Conservation (phyloP, 2,329 filamentous ascomycete species). For the Huntiella decipiens region DNA sequence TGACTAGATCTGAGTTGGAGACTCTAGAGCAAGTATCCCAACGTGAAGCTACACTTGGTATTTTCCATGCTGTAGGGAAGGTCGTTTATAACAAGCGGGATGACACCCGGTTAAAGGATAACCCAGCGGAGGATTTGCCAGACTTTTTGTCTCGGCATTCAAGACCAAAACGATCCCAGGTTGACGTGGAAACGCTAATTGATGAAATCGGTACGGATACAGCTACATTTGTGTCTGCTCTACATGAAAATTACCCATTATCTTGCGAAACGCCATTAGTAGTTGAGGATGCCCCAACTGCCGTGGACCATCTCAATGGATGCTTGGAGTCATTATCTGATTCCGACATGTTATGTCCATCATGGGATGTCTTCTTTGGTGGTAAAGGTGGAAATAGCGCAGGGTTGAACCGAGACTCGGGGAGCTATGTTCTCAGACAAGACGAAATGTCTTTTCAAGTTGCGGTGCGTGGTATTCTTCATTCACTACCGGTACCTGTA, state of each 20-base stretch:
- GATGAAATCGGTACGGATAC: conserved; percentile 88
- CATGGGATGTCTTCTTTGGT: conserved; percentile 49
- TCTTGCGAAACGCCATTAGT: conserved; percentile 46
- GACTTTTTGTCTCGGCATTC: conserved; percentile 36
- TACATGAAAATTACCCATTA: conserved; percentile 84
- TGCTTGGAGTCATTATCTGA: conserved; percentile 78
- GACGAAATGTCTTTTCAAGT: conserved; percentile 90
- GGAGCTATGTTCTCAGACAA: conserved; percentile 62
- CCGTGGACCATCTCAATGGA: conserved; percentile 57
- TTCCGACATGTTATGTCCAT: conserved; percentile 65
- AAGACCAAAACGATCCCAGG: conserved; percentile 43
- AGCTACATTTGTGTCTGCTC: conserved; percentile 68
- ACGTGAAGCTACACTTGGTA: conserved; percentile 73
- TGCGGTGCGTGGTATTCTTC: conserved; percentile 69
- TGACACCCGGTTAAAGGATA: conserved; percentile 1
- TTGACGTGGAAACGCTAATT: conserved; percentile 57
- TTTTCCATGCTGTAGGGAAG: conserved; percentile 92
- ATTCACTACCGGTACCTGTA: conserved; percentile 70
- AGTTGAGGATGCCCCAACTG: conserved; percentile 29
- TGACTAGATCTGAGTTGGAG: conserved; percentile 63
- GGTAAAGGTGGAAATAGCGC: conserved; percentile 24
- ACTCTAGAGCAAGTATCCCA: conserved; percentile 67
- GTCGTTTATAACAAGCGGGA: conserved; percentile 85
- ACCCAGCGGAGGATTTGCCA: conserved; percentile 34
- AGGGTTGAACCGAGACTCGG: conserved; percentile 32